Evolutionary conservation across 495 filamentous ascomycete genomes (phyloP), one percentile per base, ranked within the genome.

Genomic region (Podospora didyma): DNA sequence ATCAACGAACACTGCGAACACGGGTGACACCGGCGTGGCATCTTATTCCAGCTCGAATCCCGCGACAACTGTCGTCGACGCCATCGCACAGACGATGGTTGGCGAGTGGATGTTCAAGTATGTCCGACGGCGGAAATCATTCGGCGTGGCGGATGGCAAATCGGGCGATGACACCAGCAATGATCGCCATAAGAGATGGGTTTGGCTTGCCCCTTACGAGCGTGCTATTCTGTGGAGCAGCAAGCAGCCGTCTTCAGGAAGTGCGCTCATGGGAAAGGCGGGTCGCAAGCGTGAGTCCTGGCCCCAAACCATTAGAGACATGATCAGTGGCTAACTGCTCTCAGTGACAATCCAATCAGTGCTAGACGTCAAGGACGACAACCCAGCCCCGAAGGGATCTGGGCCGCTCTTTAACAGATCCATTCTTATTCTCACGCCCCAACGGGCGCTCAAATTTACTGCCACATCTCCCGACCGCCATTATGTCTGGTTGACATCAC

Each of bases 21-120:
- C 79, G 7, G 72, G 70, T 17, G 74, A 77, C 22, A 79, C 79
- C 12, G 74, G 68, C 19, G 62, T 64, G 7, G 65, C 62, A 19
- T 90, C 90, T 26, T 71, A 79, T 46, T 82, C 74, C 2, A 86
- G 84, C 60, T 72, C 78, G 2, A 79, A 80, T 42, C 85, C 91
- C 63, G 79, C 87, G 24, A 87, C 87, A 0, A 88, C 84, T 55
- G 94, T 97, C 24, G 92, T 97, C n/a, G 93, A 97, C 74, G 90
- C 94, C 14, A 97, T 98, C 72, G 92, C 94, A 3, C 90, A 96
- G 62, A 96, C 94, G 5, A 98, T 97, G 94, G 90, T 97, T 46
- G 94, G 94, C 31, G 94, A 97, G 65, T 98, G 94, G 94, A 97
- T 98, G 94, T 97, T 87, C 82, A 98, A 98, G 66, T 97, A 97